Evolutionary conservation across 2,329 filamentous ascomycete species (phyloP), one percentile per base, ranked within the genome.

Genomic region (Penicillium decumbens): DNA sequence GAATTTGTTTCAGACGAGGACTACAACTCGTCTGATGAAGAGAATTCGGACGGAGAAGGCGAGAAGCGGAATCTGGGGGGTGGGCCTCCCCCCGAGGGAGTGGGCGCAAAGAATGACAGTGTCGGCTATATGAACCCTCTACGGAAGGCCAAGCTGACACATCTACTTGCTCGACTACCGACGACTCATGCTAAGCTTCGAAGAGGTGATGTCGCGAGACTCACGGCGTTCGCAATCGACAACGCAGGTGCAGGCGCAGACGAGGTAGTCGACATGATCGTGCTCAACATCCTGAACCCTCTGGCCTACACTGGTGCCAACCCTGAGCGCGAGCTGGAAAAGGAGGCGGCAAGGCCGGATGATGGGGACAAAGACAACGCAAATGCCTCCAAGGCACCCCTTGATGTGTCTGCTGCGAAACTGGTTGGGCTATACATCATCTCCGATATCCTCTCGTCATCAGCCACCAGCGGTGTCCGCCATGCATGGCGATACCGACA

Each of bases 221-320:
- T 96, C 2, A 92, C 91, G 1, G 81, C 86, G 3, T 96, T 97
- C 70, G 91, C 91, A 10, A 89, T 97, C 48, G 85, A 85, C 2
- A 89, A 97, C 66, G 88, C 90, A 1, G 88, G 86, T 33, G 80
- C 83, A 18, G 93, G 91, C 13, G 87, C 89, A 10, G 88, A 95
- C 56, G 93, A 97, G 72, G 85, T 96, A 30, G 90, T 95, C n/a
- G 82, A 92, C 43, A 82, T 95, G 71, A 84, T 97, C 32, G 80
- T 95, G 0, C 79, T 83, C 1, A 97, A 98, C 61, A 78, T 97
- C 29, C 78, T 87, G 51, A 82, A 79, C 44, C 93, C 93, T 0
- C 82, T 95, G 50, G 80, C 84, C 5, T 82, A 85, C 57, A 88
- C 84, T 1, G 80, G 79, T 6, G 87, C 87, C 23, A 91, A 89